A percentile compares a stretch with the other conserved stretches of the same genome.
phyloP scores from a whole-genome alignment of 345 rosid genomes.

The Salix koriyanagi region DNA sequence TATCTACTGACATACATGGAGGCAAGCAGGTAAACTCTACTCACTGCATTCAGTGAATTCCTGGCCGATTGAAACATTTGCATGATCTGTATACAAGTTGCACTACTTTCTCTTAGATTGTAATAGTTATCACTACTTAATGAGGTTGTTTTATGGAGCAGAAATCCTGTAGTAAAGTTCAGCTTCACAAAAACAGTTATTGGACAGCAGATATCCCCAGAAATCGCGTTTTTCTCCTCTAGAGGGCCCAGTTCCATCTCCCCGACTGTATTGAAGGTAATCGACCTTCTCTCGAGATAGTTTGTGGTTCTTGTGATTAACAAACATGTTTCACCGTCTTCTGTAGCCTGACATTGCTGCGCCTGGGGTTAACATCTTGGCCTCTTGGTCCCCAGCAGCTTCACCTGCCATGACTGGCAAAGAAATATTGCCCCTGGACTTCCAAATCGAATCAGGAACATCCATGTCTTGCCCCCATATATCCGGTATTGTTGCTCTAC shows the following conservation, averaged over 20 bases:
- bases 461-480: conserved; percentile 63
- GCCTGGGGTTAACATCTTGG: conserved; percentile 57
- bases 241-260: conserved; percentile 59
- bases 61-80: not conserved
- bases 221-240: conserved; percentile 52
- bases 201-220: conserved; percentile 46
- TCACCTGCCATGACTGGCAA: not conserved
- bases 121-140: not conserved
- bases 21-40: conserved; percentile 26
- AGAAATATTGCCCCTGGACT: conserved; percentile 16
- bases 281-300: not conserved
- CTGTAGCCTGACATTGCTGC: conserved; percentile 60
- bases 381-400: conserved; percentile 53
- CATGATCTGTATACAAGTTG: not conserved
- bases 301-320: not conserved
- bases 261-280: conserved; percentile 51
- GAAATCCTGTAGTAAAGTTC: conserved; percentile 43
- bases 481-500: conserved; percentile 49
- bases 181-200: conserved; percentile 34
- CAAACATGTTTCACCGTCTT: conserved; percentile 1
- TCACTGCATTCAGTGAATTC: not conserved
- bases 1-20: conserved; percentile 42
- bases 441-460: conserved; percentile 49
- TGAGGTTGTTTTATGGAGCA: conserved; percentile 22
- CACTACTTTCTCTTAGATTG: not conserved